A percentile compares a stretch with the other conserved stretches of the same genome.
These are phyloP conservation scores for Gossypium mustelinum DNA, from an alignment of 345 rosid species.

Conservation along the genomic window DNA sequence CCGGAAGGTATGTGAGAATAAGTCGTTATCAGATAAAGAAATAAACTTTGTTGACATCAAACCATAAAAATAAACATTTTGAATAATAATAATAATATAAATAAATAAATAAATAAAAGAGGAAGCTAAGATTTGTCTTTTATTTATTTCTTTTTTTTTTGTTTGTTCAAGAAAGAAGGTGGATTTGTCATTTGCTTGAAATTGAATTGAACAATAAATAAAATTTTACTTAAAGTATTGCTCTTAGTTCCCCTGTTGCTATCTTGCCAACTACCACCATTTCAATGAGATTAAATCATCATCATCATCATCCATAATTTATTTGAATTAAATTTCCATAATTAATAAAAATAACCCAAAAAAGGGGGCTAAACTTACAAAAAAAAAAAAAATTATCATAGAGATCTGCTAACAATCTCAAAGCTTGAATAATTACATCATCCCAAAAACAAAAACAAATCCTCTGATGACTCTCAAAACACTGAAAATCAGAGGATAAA, in stretches of 20 bases:
- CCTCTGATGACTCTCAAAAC: constrained; percentile 13
- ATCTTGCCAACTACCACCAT: constrained; percentile 16
- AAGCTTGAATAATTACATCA: neutral
- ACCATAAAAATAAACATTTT: neutral
- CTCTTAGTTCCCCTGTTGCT: constrained; percentile 4
- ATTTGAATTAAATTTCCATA: neutral
- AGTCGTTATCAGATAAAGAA: neutral
- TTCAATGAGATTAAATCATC: neutral
- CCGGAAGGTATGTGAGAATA: no score
- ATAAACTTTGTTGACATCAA: constrained; percentile 3
- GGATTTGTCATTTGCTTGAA: constrained; percentile 4
- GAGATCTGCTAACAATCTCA: neutral
- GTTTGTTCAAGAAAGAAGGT: neutral
- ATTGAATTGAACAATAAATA: neutral
- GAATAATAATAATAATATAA: neutral
- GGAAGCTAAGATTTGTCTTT: neutral
- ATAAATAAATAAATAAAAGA: neutral
- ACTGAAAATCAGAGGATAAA: neutral
- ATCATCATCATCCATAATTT: neutral
- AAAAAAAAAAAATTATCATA: neutral
- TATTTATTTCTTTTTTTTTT: neutral
- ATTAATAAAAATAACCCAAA: neutral
- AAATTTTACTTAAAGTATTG: neutral
- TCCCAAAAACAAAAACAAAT: neutral
- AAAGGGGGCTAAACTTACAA: neutral